A percentile compares a stretch with the other conserved stretches of the same genome.
phyloP scores from a whole-genome alignment of 306 rosid species.

The Rosa chinensis region DNA sequence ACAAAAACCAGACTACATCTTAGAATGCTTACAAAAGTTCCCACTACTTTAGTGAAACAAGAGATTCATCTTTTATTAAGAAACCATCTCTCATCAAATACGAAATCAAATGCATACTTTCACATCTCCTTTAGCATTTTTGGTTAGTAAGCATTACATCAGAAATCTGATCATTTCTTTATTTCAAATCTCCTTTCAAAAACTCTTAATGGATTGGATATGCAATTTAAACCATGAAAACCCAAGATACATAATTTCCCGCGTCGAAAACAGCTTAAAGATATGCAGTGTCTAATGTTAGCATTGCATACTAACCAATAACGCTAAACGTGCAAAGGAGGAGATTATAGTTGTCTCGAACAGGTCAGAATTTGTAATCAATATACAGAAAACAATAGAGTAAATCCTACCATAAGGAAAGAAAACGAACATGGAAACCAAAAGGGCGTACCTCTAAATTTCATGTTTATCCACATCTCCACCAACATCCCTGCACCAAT shows the following conservation, averaged over 20 bases:
- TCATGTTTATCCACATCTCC: conserved; percentile 76
- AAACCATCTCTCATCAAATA: background rate
- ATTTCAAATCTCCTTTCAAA: background rate
- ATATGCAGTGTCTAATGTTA: background rate
- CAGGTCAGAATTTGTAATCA: background rate
- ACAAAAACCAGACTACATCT: background rate
- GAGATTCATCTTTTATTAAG: background rate
- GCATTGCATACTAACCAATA: background rate
- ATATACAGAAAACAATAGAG: background rate
- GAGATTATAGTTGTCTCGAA: background rate
- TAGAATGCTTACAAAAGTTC: background rate
- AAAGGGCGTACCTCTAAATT: conserved; percentile 59
- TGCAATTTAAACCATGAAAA: background rate
- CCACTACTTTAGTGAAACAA: background rate
- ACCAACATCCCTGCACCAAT: conserved; percentile 82
- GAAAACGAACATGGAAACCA: background rate
- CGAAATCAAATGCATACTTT: background rate
- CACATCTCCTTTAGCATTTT: too few species aligned
- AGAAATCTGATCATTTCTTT: background rate
- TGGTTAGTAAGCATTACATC: background rate
- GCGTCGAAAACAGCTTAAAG: background rate
- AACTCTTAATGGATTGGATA: background rate
- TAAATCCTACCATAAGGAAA: background rate
- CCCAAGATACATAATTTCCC: background rate
- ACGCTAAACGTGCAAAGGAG: background rate